These are phyloP conservation scores for Angophora floribunda DNA, from an alignment of 345 rosid genomes.

Conservation along the genomic window DNA sequence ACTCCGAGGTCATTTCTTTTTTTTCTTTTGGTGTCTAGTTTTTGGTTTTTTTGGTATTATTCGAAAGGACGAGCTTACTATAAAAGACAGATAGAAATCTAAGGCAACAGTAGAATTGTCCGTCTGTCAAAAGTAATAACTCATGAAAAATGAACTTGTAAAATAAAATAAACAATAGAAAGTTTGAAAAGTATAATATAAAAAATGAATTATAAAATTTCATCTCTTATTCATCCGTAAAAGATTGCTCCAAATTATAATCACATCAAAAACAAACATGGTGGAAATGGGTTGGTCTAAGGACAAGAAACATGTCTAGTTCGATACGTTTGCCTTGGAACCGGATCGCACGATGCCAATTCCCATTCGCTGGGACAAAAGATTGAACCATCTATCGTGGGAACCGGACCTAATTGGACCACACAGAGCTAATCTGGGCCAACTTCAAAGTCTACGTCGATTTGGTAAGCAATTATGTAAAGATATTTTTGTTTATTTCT, in stretches of 20 bases:
- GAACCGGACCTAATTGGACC: too few species aligned
- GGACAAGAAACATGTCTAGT: not conserved
- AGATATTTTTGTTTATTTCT: not conserved
- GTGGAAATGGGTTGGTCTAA: not conserved
- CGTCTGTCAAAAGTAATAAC: not conserved
- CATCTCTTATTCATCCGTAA: rapidly evolving
- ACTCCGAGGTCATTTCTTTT: too few species aligned
- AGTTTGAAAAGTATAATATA: not conserved
- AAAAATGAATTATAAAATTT: not conserved
- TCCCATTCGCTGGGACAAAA: too few species aligned
- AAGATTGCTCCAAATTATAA: not conserved
- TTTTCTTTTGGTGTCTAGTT: too few species aligned
- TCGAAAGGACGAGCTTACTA: too few species aligned
- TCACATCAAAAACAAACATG: rapidly evolving
- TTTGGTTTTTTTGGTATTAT: too few species aligned
- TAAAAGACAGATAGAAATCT: not conserved
- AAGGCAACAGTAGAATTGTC: not conserved
- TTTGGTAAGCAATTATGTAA: too few species aligned
- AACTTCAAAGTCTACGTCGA: too few species aligned
- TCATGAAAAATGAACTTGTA: rapidly evolving
- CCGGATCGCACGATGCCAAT: too few species aligned
- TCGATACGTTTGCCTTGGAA: too few species aligned
- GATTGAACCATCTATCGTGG: too few species aligned
- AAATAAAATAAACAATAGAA: not conserved
- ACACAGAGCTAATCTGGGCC: too few species aligned